These are phyloP conservation scores for Taxillus chinensis DNA, from an alignment of 164 flowering plant genomes.

Conservation along the genomic window DNA sequence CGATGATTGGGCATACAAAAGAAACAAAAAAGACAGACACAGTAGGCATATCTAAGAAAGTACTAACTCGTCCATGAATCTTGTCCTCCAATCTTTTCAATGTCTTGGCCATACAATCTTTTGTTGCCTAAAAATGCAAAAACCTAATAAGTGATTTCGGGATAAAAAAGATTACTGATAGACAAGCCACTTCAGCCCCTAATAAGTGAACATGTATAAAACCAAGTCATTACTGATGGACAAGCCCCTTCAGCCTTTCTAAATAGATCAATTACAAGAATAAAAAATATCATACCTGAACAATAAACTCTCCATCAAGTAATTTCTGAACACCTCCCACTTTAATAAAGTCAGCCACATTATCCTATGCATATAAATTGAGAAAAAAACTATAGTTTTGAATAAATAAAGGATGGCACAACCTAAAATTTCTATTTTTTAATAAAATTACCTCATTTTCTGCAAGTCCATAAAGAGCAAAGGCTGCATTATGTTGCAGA, in stretches of 20 bases:
- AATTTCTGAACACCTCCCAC: constrained; percentile 97
- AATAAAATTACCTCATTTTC: constrained; percentile 75
- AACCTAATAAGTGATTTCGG: not conserved
- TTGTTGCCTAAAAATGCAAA: constrained; percentile 55
- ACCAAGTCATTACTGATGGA: no score
- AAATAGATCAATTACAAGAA: not conserved
- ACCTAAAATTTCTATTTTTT: not conserved
- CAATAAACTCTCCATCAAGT: constrained; percentile 96
- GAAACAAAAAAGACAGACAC: not conserved
- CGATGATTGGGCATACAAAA: not conserved
- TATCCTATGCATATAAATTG: constrained; percentile 46
- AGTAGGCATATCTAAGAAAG: constrained; percentile 3
- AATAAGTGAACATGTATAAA: no score
- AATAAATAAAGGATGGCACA: constrained; percentile 2
- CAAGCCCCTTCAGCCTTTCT: no score
- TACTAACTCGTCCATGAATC: constrained; percentile 79
- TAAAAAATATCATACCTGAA: constrained; percentile 51
- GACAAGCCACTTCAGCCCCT: no score
- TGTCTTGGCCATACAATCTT: constrained; percentile 98
- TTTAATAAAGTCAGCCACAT: constrained; percentile 83
- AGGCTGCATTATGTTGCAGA: constrained; percentile 98
- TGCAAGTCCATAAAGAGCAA: constrained; percentile 97
- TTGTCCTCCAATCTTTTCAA: constrained; percentile 94
- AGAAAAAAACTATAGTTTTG: not conserved
- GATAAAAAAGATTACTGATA: not conserved